These are phyloP conservation scores for Pythium dissimile DNA, from an alignment of 352 stramenopile genomes.

Conservation along the genomic window DNA sequence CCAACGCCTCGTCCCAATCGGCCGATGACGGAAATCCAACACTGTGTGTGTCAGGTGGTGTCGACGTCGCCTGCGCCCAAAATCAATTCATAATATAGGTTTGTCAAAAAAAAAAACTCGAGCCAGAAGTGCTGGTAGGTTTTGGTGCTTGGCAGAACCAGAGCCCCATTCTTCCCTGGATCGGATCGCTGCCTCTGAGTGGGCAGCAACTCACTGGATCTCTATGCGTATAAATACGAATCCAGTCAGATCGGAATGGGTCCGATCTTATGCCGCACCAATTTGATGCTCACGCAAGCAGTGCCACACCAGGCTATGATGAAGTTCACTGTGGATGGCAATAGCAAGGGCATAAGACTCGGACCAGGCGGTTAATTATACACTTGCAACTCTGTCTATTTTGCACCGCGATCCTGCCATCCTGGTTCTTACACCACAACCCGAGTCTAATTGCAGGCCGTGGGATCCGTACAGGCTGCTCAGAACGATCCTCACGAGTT, in stretches of 20 bases:
- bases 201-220: background rate
- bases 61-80: background rate
- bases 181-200: background rate
- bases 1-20: slow-evolving; percentile 4
- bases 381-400: background rate
- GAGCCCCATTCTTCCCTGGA: background rate
- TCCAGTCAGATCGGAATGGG: too few species aligned
- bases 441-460: background rate
- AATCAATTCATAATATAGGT: too few species aligned
- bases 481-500: background rate
- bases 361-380: background rate
- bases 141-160: too few species aligned
- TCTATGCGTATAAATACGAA: slow-evolving; percentile 1
- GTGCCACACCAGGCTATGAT: too few species aligned
- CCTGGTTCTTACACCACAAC: background rate
- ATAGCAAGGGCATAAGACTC: background rate
- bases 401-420: background rate
- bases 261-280: background rate
- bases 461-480: background rate
- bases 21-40: slow-evolving; percentile 1
- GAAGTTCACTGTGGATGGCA: too few species aligned
- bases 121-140: too few species aligned
- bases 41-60: background rate
- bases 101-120: background rate
- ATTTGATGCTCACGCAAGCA: background rate